These are phyloP conservation scores for Hymenoscyphus repandus DNA, from an alignment of 2,329 filamentous ascomycete species.

Conservation along the genomic window DNA sequence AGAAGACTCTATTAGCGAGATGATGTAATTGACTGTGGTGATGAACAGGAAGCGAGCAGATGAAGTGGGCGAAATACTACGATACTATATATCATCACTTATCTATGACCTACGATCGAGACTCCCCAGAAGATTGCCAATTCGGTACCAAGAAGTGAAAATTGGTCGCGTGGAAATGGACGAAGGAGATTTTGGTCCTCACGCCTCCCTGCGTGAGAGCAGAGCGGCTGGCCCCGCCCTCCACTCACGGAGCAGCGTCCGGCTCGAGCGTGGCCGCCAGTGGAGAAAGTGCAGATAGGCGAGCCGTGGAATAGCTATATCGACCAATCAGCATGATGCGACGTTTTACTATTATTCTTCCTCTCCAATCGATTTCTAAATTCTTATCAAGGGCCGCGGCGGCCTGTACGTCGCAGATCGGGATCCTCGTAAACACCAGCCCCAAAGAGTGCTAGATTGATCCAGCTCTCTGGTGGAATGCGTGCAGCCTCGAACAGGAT, in stretches of 20 bases:
- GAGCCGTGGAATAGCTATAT: not conserved
- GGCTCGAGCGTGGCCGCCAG: no score
- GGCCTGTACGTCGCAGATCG: not conserved
- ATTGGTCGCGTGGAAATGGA: conserved; percentile 3
- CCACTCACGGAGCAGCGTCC: not conserved
- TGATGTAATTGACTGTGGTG: not conserved
- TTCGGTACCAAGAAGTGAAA: not conserved
- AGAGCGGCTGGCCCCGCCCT: conserved; percentile 5
- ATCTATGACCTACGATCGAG: not conserved
- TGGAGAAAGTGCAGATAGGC: not conserved
- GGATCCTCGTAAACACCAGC: not conserved
- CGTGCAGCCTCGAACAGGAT: not conserved
- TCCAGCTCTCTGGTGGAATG: not conserved
- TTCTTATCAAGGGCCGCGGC: conserved; percentile 6
- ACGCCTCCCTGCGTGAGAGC: not conserved
- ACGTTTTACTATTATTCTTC: not conserved
- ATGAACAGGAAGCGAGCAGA: not conserved
- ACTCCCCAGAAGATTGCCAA: not conserved
- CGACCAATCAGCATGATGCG: not conserved
- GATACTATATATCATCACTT: conserved; percentile 3
- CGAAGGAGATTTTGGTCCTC: not conserved
- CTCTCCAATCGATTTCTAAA: conserved; percentile 1
- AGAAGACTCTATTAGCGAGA: not conserved
- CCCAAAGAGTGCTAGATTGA: no score
- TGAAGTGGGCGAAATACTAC: not conserved